Base-by-base conservation (phyloP, 352 stramenopile species). In the Globisporangium acanthophoron region DNA sequence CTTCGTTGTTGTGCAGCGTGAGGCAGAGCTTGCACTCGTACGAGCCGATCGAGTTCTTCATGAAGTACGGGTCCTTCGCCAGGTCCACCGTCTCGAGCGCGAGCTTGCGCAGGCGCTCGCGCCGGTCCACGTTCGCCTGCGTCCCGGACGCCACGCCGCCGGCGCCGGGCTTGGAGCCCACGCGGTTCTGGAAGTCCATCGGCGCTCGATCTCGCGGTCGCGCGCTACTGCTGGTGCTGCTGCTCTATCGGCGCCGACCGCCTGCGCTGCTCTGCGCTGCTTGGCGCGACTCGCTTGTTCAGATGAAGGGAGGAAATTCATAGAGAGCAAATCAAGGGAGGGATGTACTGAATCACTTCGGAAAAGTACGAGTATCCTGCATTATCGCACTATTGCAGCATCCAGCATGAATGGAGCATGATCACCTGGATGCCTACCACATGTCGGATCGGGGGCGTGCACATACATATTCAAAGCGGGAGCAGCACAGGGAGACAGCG, bases 11-110 rank as follows among this genome's bases (percentile, higher is more conserved):
- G 82, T 99, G 97, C 52, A 99, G 71, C 29, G 97, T 99, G 41
- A 99, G 83, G 75, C 97, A 99, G 6, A 99, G 73, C 73, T 98
- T 99, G 65, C 97, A 99, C 80, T 99, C 97, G 71, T 98, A 99
- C 9, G 90, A 98, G 58, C 97, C 97, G 45, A 99, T 73, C 74
- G 99, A 96, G 76, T 99, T 99, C 61, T 97, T 92, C 88, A 99
- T 98, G 49, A 99, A 97, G 76, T 99, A 99, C 46, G 97, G 97
- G 68, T 99, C 96, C 65, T 99, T 99, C 31, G 94, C 96, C 37
- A 99, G 77, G 74, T 99, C 97, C 58, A 99, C 92, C 5, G 94
- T 98, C 85, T 99, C 97, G 55, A 99, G 83, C n/a, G 97, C 97
- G 40, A 99, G 76, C 74, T 98, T 97, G 24, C 94, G 82, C 54